phyloP scores from a whole-genome alignment of 768 basidiomycete species.

The Termitomyces sp. region DNA sequence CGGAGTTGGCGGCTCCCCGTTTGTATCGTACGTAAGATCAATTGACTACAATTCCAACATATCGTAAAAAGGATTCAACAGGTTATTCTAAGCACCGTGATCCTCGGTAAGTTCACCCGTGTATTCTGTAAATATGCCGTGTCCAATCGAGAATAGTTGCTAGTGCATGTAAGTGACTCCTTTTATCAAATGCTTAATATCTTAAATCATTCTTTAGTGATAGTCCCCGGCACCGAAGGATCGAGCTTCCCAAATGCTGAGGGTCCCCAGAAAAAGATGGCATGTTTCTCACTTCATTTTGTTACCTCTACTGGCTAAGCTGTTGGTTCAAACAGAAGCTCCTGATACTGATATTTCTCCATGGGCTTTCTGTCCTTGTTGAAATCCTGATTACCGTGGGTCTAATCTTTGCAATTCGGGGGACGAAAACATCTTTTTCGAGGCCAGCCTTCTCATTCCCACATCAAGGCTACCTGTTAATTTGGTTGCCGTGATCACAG shows the following conservation, averaged over 20 bases:
- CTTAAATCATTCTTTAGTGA: background rate
- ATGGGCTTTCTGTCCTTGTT: background rate
- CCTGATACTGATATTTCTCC: background rate
- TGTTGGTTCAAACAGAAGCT: background rate
- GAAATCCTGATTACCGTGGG: conserved; percentile 7
- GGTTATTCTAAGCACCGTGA: background rate
- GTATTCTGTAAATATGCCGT: background rate
- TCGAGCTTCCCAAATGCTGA: background rate
- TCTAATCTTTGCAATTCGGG: background rate
- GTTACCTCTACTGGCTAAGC: background rate
- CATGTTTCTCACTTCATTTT: background rate
- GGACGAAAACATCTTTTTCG: background rate
- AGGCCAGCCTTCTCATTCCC: too few species aligned
- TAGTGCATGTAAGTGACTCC: background rate
- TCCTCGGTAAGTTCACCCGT: background rate
- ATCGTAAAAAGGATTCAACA: background rate
- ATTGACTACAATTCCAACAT: too few species aligned
- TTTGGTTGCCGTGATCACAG: background rate
- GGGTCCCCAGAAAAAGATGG: background rate
- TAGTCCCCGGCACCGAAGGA: background rate
- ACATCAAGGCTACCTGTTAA: background rate
- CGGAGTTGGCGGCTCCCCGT: background rate
- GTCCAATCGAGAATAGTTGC: background rate
- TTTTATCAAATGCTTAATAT: too few species aligned
- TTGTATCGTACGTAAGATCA: background rate